Percentiles rank a stretch among this genome's conserved stretches.
phyloP scores from a whole-genome alignment of 441 rosid species.

The Adansonia rubrostipa region DNA sequence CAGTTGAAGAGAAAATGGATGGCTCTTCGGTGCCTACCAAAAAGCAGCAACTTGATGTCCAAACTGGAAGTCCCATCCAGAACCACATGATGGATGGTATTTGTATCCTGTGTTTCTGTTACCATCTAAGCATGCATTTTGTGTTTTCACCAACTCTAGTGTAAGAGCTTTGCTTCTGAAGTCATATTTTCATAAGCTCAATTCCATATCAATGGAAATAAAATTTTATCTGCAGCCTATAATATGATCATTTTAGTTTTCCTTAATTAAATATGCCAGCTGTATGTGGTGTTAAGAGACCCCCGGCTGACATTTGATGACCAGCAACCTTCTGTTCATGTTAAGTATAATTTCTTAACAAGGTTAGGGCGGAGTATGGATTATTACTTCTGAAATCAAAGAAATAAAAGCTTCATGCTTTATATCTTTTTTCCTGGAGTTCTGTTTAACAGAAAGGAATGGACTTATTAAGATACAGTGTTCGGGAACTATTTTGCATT shows the following conservation, averaged over 20 bases:
- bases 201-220: not conserved
- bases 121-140: constrained; percentile 21
- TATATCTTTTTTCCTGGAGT: constrained; percentile 3
- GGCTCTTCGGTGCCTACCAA: constrained; percentile 32
- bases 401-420: constrained; percentile 26
- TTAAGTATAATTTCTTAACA: constrained; percentile 65
- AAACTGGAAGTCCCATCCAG: constrained; percentile 38
- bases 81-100: constrained; percentile 44
- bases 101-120: constrained; percentile 57
- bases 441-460: constrained; percentile 12
- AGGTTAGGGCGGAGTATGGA: constrained; percentile 58
- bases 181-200: constrained; percentile 4
- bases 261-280: constrained; percentile 63
- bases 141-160: constrained; percentile 15
- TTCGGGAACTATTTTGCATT: constrained; percentile 23
- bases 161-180: constrained; percentile 5
- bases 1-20: constrained; percentile 34
- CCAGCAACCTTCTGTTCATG: constrained; percentile 73
- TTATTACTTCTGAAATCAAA: constrained; percentile 21
- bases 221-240: constrained; percentile 19
- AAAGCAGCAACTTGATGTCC: constrained; percentile 38
- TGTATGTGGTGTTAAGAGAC: constrained; percentile 62
- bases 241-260: constrained; percentile 39
- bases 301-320: constrained; percentile 55
- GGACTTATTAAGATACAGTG: constrained; percentile 7